Conservation (phyloP, 2,329 filamentous ascomycete species). For the Ilyonectria sp. region DNA sequence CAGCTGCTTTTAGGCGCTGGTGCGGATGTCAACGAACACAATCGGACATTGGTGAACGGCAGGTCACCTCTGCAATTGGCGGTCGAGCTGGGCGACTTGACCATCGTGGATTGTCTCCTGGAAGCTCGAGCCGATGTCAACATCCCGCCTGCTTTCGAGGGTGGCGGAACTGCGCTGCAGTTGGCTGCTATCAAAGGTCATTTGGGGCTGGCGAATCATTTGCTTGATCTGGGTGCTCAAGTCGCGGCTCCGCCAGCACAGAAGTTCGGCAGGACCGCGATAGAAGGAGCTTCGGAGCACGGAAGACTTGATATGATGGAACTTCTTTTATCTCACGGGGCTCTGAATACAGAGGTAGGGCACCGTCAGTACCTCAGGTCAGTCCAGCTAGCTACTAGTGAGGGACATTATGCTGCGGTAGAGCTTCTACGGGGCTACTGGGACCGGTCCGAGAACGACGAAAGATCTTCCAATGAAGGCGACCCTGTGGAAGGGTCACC, state of each 20-base stretch:
- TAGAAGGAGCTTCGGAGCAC: constrained; percentile 22
- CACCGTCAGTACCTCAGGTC: neutral
- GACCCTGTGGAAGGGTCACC: too few relatives aligned
- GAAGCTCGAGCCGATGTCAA: neutral
- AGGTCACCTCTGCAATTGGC: neutral
- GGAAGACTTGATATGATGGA: constrained; percentile 19
- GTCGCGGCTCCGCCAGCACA: neutral
- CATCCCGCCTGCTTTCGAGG: neutral
- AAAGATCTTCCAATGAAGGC: neutral
- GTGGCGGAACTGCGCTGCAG: constrained; percentile 14
- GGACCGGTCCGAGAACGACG: neutral
- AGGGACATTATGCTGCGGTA: neutral
- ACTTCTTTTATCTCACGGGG: neutral
- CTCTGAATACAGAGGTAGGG: neutral
- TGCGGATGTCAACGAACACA: neutral
- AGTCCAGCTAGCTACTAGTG: fast-evolving
- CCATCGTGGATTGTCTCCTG: neutral
- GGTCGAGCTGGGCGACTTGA: neutral
- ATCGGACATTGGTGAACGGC: fast-evolving
- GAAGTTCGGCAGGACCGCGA: fast-evolving
- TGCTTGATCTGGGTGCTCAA: constrained; percentile 16
- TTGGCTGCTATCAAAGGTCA: neutral
- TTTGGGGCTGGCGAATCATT: constrained; percentile 1
- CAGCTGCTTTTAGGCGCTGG: neutral
- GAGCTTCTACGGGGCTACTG: neutral